phyloP scores from a whole-genome alignment of 306 rosid species.

The Pterocarpus macrocarpus region DNA sequence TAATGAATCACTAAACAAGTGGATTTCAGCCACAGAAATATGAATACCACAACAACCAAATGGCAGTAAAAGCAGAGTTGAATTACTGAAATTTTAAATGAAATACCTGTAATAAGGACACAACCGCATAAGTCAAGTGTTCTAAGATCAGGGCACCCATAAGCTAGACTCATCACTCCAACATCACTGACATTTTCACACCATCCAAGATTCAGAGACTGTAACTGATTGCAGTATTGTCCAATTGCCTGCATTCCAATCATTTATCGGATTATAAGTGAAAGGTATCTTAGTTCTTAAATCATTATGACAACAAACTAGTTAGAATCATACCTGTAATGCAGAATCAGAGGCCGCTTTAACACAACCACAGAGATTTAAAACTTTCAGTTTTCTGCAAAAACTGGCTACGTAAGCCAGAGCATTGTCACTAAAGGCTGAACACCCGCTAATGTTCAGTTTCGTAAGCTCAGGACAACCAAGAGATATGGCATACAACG shows the following conservation, averaged over 20 bases:
- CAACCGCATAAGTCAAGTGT: conserved; percentile 90
- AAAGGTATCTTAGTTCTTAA: conserved; percentile 12
- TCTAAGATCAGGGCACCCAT: conserved; percentile 93
- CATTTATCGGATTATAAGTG: conserved; percentile 1
- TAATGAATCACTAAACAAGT: background rate
- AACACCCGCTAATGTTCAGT: conserved; percentile 88
- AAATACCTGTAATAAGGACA: conserved; percentile 82
- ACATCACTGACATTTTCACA: conserved; percentile 82
- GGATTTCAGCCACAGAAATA: background rate
- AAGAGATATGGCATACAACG: conserved; percentile 74
- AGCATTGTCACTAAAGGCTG: conserved; percentile 78
- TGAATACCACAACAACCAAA: background rate
- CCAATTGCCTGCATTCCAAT: conserved; percentile 80
- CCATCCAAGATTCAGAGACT: conserved; percentile 92
- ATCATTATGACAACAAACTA: background rate
- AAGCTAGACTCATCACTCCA: conserved; percentile 87
- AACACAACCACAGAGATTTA: conserved; percentile 93
- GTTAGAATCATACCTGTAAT: conserved; percentile 66
- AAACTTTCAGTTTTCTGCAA: conserved; percentile 72
- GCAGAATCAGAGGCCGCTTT: conserved; percentile 83
- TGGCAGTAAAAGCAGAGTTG: background rate
- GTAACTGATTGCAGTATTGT: conserved; percentile 76
- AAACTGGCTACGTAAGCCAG: conserved; percentile 76
- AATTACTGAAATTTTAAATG: background rate
- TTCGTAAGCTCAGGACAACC: conserved; percentile 78